Evolutionary conservation across 2,329 filamentous ascomycete genomes (phyloP).

Genomic region (Metarhizium rileyi): DNA sequence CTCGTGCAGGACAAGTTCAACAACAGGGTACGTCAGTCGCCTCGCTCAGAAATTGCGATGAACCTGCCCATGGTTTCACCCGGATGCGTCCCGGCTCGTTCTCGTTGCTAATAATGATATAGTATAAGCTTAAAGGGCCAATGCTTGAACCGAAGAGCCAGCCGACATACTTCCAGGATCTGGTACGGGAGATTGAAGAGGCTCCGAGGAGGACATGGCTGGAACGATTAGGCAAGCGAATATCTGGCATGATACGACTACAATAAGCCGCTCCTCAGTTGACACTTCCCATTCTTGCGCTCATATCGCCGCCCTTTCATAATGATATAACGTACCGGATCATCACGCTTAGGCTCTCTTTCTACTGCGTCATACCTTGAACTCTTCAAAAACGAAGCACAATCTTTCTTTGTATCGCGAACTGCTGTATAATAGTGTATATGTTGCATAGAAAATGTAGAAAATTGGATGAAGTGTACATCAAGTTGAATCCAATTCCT

Average conservation of each 20-base stretch:
- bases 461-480: constrained; percentile 5
- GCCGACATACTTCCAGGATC: constrained; percentile 52
- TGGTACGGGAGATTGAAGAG: constrained; percentile 53
- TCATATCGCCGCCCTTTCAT: neutral
- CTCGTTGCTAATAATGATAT: neutral
- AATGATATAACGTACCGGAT: neutral
- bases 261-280: constrained; percentile 27
- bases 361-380: neutral
- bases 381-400: neutral
- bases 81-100: neutral
- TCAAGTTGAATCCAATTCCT: too few species aligned
- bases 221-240: constrained; percentile 39
- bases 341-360: too few species aligned
- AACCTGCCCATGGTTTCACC: too few species aligned
- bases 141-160: constrained; percentile 51
- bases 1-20: constrained; percentile 51
- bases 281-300: neutral
- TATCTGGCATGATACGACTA: constrained; percentile 51
- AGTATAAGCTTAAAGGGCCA: constrained; percentile 34
- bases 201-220: constrained; percentile 49
- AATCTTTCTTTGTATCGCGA: constrained; percentile 3
- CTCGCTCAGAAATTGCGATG: too few species aligned
- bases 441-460: constrained; percentile 14
- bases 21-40: constrained; percentile 35
- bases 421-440: constrained; percentile 10